Evolutionary conservation across 257 asterid genomes (phyloP).

Genomic region (Solanum chaucha): DNA sequence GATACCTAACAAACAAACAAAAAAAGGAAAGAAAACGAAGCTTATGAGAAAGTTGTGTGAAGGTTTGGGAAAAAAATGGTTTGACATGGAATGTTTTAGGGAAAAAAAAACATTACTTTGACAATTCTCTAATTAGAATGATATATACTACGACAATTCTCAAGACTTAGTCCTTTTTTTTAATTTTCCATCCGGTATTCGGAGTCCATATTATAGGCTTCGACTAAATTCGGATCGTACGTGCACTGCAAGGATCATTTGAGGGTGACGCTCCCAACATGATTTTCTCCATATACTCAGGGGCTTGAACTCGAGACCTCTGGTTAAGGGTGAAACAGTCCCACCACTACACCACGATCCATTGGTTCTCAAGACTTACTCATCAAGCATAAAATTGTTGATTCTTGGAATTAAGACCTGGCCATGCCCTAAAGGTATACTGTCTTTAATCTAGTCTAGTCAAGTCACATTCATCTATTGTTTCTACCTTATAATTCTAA

Average conservation of each 20-base stretch:
- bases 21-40: background rate
- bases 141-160: background rate
- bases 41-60: background rate
- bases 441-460: background rate
- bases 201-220: too few species aligned
- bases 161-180: background rate
- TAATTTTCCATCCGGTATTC: too few species aligned
- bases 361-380: background rate
- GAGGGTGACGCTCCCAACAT: too few species aligned
- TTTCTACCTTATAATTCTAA: background rate
- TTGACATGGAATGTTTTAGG: background rate
- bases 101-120: background rate
- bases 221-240: too few species aligned
- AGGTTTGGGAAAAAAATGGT: background rate
- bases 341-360: too few species aligned
- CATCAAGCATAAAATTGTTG: background rate
- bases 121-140: background rate
- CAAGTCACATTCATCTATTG: background rate
- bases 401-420: background rate
- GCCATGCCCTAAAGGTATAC: background rate
- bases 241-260: too few species aligned
- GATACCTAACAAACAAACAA: background rate
- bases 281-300: too few species aligned
- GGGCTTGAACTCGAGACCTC: too few species aligned
- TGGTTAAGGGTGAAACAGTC: too few species aligned